These are phyloP conservation scores for Venturia oleaginea DNA, from an alignment of 2,329 filamentous ascomycete species.

Conservation along the genomic window DNA sequence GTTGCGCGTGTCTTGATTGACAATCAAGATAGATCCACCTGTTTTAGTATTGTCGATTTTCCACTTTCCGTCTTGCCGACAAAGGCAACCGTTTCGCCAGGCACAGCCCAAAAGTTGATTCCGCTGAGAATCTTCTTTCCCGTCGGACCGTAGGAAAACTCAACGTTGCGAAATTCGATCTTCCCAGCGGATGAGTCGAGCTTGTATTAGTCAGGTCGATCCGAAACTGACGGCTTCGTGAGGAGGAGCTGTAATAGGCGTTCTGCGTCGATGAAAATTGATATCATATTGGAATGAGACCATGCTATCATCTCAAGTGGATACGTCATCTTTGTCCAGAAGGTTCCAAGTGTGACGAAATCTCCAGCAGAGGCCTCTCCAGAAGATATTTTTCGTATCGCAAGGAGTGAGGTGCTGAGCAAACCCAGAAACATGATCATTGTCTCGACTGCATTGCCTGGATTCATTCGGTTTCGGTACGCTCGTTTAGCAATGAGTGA, in stretches of 20 bases:
- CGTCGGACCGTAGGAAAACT: conserved; percentile 46
- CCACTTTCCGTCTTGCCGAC: conserved; percentile 55
- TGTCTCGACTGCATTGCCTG: conserved; percentile 6
- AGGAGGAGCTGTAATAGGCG: conserved; percentile 48
- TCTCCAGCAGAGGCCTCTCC: conserved; percentile 45
- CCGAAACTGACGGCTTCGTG: conserved; percentile 46
- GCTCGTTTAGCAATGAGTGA: conserved; percentile 26
- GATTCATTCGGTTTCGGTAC: conserved; percentile 21
- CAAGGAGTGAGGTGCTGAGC: conserved; percentile 41
- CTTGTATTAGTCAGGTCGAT: conserved; percentile 36
- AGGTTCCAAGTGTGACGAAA: conserved; percentile 56
- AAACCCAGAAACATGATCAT: conserved; percentile 29
- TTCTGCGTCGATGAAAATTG: conserved; percentile 56
- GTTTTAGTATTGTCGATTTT: conserved; percentile 53
- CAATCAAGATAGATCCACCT: conserved; percentile 37
- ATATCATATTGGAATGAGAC: conserved; percentile 34
- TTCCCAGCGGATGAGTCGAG: conserved; percentile 39
- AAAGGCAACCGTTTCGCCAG: conserved; percentile 49
- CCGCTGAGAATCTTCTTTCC: conserved; percentile 40
- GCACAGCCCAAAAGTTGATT: conserved; percentile 39
- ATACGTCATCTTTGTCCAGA: conserved; percentile 45
- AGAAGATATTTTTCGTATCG: conserved; percentile 43
- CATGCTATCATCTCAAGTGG: conserved; percentile 43
- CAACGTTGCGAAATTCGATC: conserved; percentile 46
- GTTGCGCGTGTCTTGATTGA: conserved; percentile 50